Percentiles rank a stretch among this genome's conserved stretches.
phyloP scores from a whole-genome alignment of 1,139 yeast genomes.

The Geotrichum carabidarum region DNA sequence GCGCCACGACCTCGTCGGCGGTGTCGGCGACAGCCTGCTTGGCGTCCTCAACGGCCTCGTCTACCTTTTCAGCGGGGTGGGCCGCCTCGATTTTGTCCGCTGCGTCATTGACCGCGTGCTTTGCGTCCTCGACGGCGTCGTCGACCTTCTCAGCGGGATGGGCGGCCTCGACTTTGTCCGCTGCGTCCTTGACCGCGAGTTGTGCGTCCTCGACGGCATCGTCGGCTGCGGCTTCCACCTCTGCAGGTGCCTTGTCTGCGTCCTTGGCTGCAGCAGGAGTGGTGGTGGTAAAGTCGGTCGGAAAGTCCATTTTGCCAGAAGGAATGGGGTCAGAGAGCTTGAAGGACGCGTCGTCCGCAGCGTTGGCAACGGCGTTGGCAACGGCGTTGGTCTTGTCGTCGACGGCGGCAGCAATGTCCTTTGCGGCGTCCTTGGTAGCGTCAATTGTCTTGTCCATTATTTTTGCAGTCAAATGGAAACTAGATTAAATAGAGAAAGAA shows the following conservation, averaged over 20 bases:
- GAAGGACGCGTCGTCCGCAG: neutral
- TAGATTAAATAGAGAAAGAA: too few relatives aligned
- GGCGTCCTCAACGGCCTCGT: neutral
- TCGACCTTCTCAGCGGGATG: neutral
- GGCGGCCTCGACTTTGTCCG: neutral
- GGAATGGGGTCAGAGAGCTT: neutral
- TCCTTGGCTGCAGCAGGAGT: neutral
- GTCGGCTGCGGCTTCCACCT: neutral
- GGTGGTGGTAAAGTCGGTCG: neutral
- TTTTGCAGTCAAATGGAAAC: too few relatives aligned
- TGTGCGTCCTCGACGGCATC: neutral
- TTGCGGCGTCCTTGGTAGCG: too few relatives aligned
- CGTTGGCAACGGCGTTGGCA: neutral
- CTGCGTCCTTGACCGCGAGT: neutral
- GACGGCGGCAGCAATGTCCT: too few relatives aligned
- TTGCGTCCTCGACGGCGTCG: neutral
- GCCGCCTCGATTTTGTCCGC: neutral
- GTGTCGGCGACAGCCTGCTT: neutral
- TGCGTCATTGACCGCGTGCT: neutral
- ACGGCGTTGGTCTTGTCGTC: too few relatives aligned
- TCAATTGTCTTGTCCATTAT: too few relatives aligned
- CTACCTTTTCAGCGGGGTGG: neutral
- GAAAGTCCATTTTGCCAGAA: neutral
- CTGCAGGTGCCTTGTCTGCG: neutral
- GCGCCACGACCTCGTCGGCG: too few relatives aligned